A percentile compares a stretch with the other conserved stretches of the same genome.
Conservation (phyloP, 805 yeast species). For the Scheffersomyces spartinae region DNA sequence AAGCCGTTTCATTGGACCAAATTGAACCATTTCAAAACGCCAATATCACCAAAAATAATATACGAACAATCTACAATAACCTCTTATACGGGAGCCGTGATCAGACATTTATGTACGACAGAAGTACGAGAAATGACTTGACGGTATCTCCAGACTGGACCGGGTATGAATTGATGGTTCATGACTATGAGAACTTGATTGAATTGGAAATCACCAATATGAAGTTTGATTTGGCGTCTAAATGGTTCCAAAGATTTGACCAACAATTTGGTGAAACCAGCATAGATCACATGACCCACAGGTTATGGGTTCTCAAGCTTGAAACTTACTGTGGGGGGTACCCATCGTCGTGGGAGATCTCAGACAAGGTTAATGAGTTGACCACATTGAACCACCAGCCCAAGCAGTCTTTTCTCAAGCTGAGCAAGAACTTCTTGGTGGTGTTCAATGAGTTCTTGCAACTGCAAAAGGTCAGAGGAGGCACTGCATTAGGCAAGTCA, state of each 20-base stretch:
- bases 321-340: slow-evolving; percentile 20
- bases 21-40: too few species aligned
- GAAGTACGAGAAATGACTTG: slow-evolving; percentile 1
- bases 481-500: too few species aligned
- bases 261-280: slow-evolving; percentile 8
- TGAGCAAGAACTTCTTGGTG: slow-evolving; percentile 3
- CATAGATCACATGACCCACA: slow-evolving; percentile 13
- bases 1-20: too few species aligned
- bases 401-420: not conserved
- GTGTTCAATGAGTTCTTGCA: slow-evolving; percentile 13
- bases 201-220: slow-evolving; percentile 20
- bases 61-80: too few species aligned
- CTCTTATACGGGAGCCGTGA: too few species aligned
- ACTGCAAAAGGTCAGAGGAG: not conserved
- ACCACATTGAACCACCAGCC: not conserved
- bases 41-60: too few species aligned
- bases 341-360: slow-evolving; percentile 19
- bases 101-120: not conserved
- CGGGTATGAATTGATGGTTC: slow-evolving; percentile 8
- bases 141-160: too few species aligned
- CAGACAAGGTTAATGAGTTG: slow-evolving; percentile 9
- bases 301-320: slow-evolving; percentile 25
- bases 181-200: slow-evolving; percentile 29
- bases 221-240: slow-evolving; percentile 28
- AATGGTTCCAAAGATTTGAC: slow-evolving; percentile 26